Evolutionary conservation across 768 basidiomycete species (phyloP), one percentile per base, ranked within the genome.

Genomic region (Phaeotremella skinneri): DNA sequence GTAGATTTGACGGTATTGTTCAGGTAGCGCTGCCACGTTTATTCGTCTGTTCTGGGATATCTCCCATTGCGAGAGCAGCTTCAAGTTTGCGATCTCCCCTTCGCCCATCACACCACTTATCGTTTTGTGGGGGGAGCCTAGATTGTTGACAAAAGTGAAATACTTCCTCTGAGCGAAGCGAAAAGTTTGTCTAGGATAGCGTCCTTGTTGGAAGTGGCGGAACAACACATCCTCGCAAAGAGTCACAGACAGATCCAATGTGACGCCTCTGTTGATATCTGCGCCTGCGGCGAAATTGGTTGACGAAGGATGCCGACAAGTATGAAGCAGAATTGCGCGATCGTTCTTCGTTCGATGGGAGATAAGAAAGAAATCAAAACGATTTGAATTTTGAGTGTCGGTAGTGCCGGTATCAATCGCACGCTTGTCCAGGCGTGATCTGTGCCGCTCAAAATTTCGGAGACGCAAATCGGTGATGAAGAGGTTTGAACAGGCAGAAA

Each of bases 301-400:
- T 9, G 11, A 9, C 11, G 11, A 9, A 9, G n/a, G 9, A 39
- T 39, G 37, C 9, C n/a, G 11, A 39, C 37, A 39, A n/a, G n/a
- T n/a, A 39, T 39, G 37, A 39, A 39, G 37, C n/a, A 39, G n/a
- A n/a, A n/a, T n/a, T n/a, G 37, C 37, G n/a, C 37, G n/a, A 39
- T 9, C 37, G 37, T n/a, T n/a, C 11, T 9, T 39, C n/a, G 11
- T 39, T 39, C n/a, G 37, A 39, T 39, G 37, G 9, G 37, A 9
- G 11, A 39, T 39, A 39, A 9, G n/a, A 39, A 9, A 39, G 37
- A 39, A 9, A n/a, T 9, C 9, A 39, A 9, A n/a, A 39, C 9
- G 37, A 39, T 9, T n/a, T 9, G 37, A 9, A 9, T 9, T 39
- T n/a, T 39, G n/a, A 9, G 37, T 9, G 11, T 9, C 11, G 37